Evolutionary conservation across 129 eudicot species (phyloP).

Genomic region (Daucus carota): DH1_v3.0 NC_030383.2:61747001-61747500

Average conservation of each 20-base stretch:
- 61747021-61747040: background rate
- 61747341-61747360: background rate
- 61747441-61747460: no score
- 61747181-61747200: background rate
- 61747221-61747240: conserved; percentile 45
- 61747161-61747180: conserved; percentile 9
- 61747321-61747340: conserved; percentile 66
- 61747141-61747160: background rate
- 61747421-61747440: no score
- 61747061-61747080: conserved; percentile 74
- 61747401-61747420: background rate
- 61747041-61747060: background rate
- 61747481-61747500: no score
- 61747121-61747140: conserved; percentile 22
- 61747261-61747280: conserved; percentile 81
- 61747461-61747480: no score
- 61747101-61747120: conserved; percentile 93
- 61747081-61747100: conserved; percentile 76
- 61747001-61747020: background rate
- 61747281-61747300: conserved; percentile 56
- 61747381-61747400: background rate
- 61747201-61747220: background rate
- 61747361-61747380: background rate
- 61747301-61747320: conserved; percentile 73
- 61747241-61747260: conserved; percentile 80